A percentile compares a stretch with the other conserved stretches of the same genome.
Conservation (phyloP, 768 basidiomycete species). For the Trametes cingulata region DNA sequence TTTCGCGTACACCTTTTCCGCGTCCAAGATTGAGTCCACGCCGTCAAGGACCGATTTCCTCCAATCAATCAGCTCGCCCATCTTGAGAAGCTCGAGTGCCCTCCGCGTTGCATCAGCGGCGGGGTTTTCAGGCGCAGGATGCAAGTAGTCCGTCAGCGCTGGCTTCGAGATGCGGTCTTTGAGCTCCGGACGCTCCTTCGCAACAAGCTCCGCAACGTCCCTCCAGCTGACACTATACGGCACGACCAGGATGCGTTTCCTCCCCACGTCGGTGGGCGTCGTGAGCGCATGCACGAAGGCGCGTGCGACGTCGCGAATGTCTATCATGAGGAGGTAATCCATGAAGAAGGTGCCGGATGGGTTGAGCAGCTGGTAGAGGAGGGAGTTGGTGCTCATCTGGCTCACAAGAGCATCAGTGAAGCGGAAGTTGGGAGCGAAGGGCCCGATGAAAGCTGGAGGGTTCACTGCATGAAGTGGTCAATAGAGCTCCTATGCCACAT, state of each 20-base stretch:
- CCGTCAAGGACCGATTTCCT: constrained; percentile 19
- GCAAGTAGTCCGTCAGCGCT: not conserved
- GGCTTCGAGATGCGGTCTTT: constrained; percentile 6
- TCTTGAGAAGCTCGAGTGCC: constrained; percentile 18
- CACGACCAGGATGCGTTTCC: constrained; percentile 13
- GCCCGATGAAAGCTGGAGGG: constrained; percentile 16
- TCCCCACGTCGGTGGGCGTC: not conserved
- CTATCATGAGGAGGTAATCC: constrained; percentile 14
- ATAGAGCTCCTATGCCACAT: not conserved
- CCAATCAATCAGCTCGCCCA: constrained; percentile 12
- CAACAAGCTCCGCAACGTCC: constrained; percentile 6
- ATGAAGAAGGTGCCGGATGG: not conserved
- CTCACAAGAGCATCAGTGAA: not conserved
- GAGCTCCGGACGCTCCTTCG: constrained; percentile 14
- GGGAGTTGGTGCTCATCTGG: constrained; percentile 9
- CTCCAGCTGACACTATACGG: constrained; percentile 4
- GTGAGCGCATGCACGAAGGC: constrained; percentile 31
- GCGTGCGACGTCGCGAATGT: constrained; percentile 39
- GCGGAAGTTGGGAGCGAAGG: constrained; percentile 17
- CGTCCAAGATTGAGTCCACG: constrained; percentile 18
- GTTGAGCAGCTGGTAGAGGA: constrained; percentile 3
- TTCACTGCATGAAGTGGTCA: not conserved
- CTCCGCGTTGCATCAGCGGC: constrained; percentile 12
- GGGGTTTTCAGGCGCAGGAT: not conserved
- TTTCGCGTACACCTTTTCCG: constrained; percentile 17